A percentile compares a stretch with the other conserved stretches of the same genome.
Conservation (phyloP, 1,139 yeast species). For the Candida pseudoviswanathii region DNA sequence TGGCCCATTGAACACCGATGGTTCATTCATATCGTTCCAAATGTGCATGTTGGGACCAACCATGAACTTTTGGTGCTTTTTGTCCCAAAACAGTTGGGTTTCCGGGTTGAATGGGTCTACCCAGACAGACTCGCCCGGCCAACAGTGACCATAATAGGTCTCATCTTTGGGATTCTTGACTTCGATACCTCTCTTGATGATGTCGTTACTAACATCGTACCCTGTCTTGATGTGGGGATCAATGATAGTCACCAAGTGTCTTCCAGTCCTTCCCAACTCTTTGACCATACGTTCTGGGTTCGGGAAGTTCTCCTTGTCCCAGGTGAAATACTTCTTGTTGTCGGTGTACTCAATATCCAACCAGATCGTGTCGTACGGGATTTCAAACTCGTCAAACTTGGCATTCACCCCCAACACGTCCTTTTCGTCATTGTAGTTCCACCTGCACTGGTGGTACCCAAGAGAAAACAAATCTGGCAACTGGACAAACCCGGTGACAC, state of each 20-base stretch:
- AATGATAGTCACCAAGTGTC: constrained; percentile 81
- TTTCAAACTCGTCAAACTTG: constrained; percentile 68
- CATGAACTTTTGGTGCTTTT: constrained; percentile 43
- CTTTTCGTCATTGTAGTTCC: constrained; percentile 90
- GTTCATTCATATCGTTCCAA: constrained; percentile 99
- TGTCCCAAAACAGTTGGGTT: constrained; percentile 63
- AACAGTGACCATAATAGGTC: constrained; percentile 82
- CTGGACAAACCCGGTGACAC: constrained; percentile 70
- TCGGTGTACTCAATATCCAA: constrained; percentile 92
- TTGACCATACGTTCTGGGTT: constrained; percentile 68
- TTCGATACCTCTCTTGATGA: constrained; percentile 39
- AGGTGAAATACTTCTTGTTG: constrained; percentile 83
- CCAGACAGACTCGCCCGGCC: constrained; percentile 99
- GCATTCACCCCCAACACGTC: constrained; percentile 75
- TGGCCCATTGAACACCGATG: constrained; percentile 92
- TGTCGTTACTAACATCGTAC: constrained; percentile 62
- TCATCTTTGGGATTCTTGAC: constrained; percentile 43
- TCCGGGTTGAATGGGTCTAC: constrained; percentile 77
- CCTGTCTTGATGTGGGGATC: constrained; percentile 88
- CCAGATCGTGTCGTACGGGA: constrained; percentile 95
- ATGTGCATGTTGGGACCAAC: constrained; percentile 64
- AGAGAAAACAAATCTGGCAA: constrained; percentile 82
- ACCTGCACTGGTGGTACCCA: constrained; percentile 95
- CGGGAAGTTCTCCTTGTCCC: constrained; percentile 79
- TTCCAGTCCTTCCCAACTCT: constrained; percentile 66